Evolutionary conservation across 371 early-diverging fungal species (phyloP), one percentile per base, ranked within the genome.

Genomic region (Vavraia culicis): DNA sequence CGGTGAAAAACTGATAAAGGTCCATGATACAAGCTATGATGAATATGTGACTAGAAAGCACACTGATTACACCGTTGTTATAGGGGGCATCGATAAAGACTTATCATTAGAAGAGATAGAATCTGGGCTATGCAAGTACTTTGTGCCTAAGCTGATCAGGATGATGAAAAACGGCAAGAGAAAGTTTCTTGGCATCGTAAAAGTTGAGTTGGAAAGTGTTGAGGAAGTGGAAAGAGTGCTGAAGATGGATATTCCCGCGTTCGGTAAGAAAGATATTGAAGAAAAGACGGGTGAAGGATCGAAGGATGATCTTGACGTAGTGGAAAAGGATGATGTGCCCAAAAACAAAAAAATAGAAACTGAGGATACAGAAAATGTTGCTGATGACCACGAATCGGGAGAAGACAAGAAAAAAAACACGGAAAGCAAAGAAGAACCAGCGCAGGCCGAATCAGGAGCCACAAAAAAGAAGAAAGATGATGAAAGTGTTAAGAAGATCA

Each of bases 171-270:
- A 49, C 18, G 59, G 56, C 35, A 52, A 53, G 9, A 61, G 54
- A 46, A 55, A 41, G 16, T 65, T 65, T 50, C 53, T 16, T 39
- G 66, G 66, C 42, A 39, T 41, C 1, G 46, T 64, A 42, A 54
- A 58, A 21, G 62, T 61, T 18, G 62, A 65, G 38, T 54, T 60
- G 27, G 19, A 16, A 41, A 27, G 40, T 27, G 49, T 46, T 43
- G 62, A 61, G 36, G 66, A 60, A 4, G 58, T 46, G 1, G 36
- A 65, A 13, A 44, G 47, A 27, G 50, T 43, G 10, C 3, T 58
- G 0, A 16, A 35, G 7, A 16, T 42, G 31, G 43, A 61, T 46
- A 56, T 61, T n/a, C n/a, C n/a, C n/a, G n/a, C n/a, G n/a, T n/a
- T n/a, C n/a, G n/a, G n/a, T 21, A 40, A 15, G 13, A 16, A 11